A percentile compares a stretch with the other conserved stretches of the same genome.
These are phyloP conservation scores for Rhexocercosporidium sp. DNA, from an alignment of 2,329 filamentous ascomycete genomes.

Conservation along the genomic window DNA sequence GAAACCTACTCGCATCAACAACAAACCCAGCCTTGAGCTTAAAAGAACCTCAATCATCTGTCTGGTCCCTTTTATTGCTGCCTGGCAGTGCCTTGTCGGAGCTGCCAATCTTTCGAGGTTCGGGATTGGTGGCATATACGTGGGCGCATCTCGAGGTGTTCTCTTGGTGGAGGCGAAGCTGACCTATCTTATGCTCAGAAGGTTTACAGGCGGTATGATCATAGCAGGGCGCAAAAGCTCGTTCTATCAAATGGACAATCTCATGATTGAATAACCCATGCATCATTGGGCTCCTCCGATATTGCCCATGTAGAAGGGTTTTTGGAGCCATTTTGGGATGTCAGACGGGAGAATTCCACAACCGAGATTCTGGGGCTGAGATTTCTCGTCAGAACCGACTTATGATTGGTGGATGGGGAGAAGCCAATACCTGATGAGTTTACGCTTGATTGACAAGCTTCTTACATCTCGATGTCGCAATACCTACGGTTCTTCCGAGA, in stretches of 20 bases:
- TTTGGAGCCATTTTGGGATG: not conserved
- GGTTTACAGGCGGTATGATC: not conserved
- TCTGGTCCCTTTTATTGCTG: not conserved
- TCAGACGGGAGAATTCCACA: slow-evolving; percentile 5
- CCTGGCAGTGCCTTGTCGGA: slow-evolving; percentile 9
- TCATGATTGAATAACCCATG: not conserved
- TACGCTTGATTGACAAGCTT: not conserved
- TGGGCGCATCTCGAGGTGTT: not conserved
- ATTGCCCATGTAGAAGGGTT: not conserved
- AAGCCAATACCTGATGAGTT: not conserved
- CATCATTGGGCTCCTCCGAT: too few species aligned
- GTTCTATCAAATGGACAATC: not conserved
- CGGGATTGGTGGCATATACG: not conserved
- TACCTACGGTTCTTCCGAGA: not conserved
- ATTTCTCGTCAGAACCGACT: not conserved
- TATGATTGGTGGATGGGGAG: not conserved
- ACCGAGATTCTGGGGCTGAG: not conserved
- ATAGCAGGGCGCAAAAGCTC: not conserved
- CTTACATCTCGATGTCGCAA: not conserved
- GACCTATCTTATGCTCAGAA: not conserved
- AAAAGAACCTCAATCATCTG: slow-evolving; percentile 3
- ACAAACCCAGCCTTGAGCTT: not conserved
- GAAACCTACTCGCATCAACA: not conserved
- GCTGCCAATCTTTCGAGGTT: not conserved
- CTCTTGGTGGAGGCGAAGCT: not conserved